Evolutionary conservation across 352 stramenopile genomes (phyloP).

Genomic region (Phytophthora aleatoria): DNA sequence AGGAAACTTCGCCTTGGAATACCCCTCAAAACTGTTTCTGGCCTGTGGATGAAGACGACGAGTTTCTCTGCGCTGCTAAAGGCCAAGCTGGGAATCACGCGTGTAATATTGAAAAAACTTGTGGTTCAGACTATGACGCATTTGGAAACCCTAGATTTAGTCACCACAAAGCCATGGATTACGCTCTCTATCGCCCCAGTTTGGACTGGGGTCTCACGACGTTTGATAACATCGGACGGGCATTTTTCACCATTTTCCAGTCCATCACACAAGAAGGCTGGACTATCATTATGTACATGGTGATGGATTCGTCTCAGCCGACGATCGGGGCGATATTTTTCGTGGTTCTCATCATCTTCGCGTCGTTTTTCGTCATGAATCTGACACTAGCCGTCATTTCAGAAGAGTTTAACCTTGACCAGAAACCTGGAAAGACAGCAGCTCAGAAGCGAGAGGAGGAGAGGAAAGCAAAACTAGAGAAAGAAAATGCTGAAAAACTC

Average conservation of each 20-base stretch:
- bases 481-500: conserved; percentile 37
- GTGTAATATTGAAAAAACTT: conserved; percentile 46
- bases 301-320: conserved; percentile 65
- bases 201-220: conserved; percentile 92
- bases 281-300: conserved; percentile 93
- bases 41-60: conserved; percentile 87
- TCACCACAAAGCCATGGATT: conserved; percentile 46
- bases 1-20: conserved; percentile 76
- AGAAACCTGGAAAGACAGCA: conserved; percentile 34
- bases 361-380: conserved; percentile 95
- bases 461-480: conserved; percentile 36
- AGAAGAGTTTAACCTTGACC: conserved; percentile 87
- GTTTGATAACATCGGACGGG: conserved; percentile 92
- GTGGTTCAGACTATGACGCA: conserved; percentile 72
- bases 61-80: conserved; percentile 65
- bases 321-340: conserved; percentile 86
- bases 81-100: conserved; percentile 55
- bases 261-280: conserved; percentile 94
- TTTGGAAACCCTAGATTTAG: conserved; percentile 74
- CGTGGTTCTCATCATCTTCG: conserved; percentile 90
- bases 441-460: conserved; percentile 46
- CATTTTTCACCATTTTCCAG: conserved; percentile 95
- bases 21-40: conserved; percentile 89
- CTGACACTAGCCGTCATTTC: conserved; percentile 92
- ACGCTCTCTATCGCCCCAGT: conserved; percentile 54